Evolutionary conservation across 495 filamentous ascomycete species (phyloP).

Genomic region (Cercophora sp.): DNA sequence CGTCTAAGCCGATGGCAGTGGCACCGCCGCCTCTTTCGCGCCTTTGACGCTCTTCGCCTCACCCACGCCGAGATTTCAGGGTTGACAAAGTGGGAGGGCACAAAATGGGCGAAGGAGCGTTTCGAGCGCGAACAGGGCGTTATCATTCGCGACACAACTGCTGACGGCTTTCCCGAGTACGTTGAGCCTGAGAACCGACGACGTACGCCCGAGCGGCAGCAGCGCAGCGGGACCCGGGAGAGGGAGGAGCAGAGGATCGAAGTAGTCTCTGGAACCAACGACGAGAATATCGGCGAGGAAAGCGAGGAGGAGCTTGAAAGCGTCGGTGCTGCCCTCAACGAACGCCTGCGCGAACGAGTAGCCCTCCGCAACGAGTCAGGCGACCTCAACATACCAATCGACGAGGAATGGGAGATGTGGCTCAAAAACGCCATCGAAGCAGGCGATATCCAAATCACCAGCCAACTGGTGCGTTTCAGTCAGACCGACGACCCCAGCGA

Average conservation of each 20-base stretch:
- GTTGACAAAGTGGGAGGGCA: slow-evolving; percentile 92
- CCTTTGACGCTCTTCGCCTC: slow-evolving; percentile 74
- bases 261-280: too few relatives aligned
- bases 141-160: slow-evolving; percentile 73
- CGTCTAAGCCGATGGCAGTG: slow-evolving; percentile 75
- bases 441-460: slow-evolving; percentile 44
- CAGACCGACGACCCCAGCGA: slow-evolving; percentile 15
- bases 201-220: slow-evolving; percentile 32
- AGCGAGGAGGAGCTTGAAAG: slow-evolving; percentile 68
- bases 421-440: slow-evolving; percentile 72
- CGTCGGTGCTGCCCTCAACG: slow-evolving; percentile 67
- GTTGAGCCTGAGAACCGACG: slow-evolving; percentile 45
- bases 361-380: slow-evolving; percentile 57
- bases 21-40: slow-evolving; percentile 76
- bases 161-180: slow-evolving; percentile 57
- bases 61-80: slow-evolving; percentile 70
- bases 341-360: slow-evolving; percentile 66
- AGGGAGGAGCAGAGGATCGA: slow-evolving; percentile 18
- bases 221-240: slow-evolving; percentile 6
- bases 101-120: slow-evolving; percentile 78
- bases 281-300: slow-evolving; percentile 49
- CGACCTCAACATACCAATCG: slow-evolving; percentile 58
- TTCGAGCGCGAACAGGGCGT: slow-evolving; percentile 76
- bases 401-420: slow-evolving; percentile 84
- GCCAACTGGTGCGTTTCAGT: slow-evolving; percentile 34